phyloP scores from a whole-genome alignment of 345 rosid genomes.

The Linum lewisii region DNA sequence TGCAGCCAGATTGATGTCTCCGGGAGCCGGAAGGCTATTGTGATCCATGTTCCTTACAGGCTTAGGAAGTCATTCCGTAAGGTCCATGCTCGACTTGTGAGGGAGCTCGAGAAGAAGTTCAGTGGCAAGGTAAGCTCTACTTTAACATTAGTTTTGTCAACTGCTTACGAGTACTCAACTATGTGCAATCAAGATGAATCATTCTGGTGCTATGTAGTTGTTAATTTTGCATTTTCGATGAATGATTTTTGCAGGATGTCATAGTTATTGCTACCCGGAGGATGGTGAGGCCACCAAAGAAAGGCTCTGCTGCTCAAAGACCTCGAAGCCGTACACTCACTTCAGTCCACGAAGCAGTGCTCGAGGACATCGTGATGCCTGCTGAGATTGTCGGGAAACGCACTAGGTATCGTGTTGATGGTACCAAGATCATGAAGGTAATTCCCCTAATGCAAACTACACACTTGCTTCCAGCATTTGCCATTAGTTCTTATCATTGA shows the following conservation, averaged over 20 bases:
- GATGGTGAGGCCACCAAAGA: slow-evolving; percentile 70
- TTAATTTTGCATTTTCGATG: no score
- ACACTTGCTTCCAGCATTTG: no score
- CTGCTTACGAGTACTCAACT: no score
- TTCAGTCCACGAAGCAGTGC: slow-evolving; percentile 68
- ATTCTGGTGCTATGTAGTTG: no score
- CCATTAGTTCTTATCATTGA: no score
- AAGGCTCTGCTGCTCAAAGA: slow-evolving; percentile 73
- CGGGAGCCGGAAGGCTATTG: slow-evolving; percentile 70
- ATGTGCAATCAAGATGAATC: no score
- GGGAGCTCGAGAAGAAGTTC: no score
- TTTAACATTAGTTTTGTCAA: not conserved
- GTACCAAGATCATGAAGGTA: slow-evolving; percentile 70
- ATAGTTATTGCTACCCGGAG: slow-evolving; percentile 63
- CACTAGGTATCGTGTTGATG: slow-evolving; percentile 64
- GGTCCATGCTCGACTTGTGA: no score
- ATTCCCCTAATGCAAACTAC: no score
- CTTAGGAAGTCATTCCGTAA: no score
- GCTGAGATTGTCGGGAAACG: slow-evolving; percentile 93
- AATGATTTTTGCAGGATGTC: slow-evolving; percentile 42
- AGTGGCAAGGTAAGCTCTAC: no score
- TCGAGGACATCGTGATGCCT: slow-evolving; percentile 73
- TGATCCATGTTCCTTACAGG: slow-evolving; percentile 59
- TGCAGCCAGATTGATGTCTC: slow-evolving; percentile 73
- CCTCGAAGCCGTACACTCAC: slow-evolving; percentile 80